Percentiles rank a stretch among this genome's conserved stretches.
phyloP scores from a whole-genome alignment of 2,329 filamentous ascomycete genomes.

The Nakataea oryzae region DNA sequence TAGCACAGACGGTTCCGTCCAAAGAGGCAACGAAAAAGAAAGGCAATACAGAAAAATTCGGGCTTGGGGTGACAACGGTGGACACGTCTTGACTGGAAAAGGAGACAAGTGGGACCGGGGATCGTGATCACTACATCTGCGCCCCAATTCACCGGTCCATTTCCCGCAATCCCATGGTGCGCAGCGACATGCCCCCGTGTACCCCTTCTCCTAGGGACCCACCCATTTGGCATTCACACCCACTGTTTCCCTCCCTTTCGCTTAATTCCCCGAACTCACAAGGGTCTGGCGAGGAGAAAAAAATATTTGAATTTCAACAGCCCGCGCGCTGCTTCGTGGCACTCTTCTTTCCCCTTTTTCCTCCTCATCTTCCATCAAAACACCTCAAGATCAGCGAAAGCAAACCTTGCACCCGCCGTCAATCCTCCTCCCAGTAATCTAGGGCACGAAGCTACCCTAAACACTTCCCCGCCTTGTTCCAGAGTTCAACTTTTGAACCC shows the following conservation, averaged over 20 bases:
- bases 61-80: background rate
- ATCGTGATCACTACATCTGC: background rate
- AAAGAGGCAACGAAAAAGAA: background rate
- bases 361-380: constrained; percentile 20
- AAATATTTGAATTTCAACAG: constrained; percentile 23
- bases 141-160: background rate
- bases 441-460: constrained; percentile 88
- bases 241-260: constrained; percentile 19
- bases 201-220: background rate
- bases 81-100: background rate
- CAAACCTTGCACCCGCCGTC: constrained; percentile 23
- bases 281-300: constrained; percentile 15
- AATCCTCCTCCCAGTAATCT: constrained; percentile 34
- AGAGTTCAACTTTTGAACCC: constrained; percentile 51
- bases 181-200: background rate
- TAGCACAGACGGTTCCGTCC: background rate
- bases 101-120: background rate
- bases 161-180: background rate
- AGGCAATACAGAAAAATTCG: background rate
- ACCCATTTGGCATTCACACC: constrained; percentile 2
- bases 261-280: constrained; percentile 16
- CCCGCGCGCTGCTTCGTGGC: constrained; percentile 15
- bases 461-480: constrained; percentile 54
- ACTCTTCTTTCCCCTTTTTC: constrained; percentile 17
- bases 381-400: constrained; percentile 21